Evolutionary conservation across 2,329 filamentous ascomycete species (phyloP), one percentile per base, ranked within the genome.

Genomic region (Aspergillus candidus): DNA sequence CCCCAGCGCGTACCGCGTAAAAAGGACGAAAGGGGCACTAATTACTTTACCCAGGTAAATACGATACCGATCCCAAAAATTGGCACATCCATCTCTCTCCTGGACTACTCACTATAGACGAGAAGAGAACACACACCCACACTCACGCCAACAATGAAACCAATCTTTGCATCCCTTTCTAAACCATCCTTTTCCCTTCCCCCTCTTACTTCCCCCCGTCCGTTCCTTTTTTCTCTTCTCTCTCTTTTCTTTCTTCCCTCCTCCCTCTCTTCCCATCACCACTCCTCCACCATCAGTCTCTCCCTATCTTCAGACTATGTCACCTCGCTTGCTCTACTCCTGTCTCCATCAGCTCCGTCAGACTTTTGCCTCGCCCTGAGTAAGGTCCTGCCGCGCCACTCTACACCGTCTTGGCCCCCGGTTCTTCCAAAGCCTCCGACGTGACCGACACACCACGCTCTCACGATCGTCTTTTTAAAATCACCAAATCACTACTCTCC

Each of bases 351-450:
- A 55, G 50, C 52, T 55, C 46, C 50, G 50, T 54, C 45, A 53
- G 52, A 60, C 54, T 58, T 57, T 59, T 50, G 54, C 56, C 53
- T 60, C 56, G 52, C 60, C 61, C 47, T 62, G 61, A 60, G 55
- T 61, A 41, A 56, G 35, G 49, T 44, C 48, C 45, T 39, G 44
- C 43, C 32, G 15, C 44, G 27, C 37, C 33, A 38, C 29, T 43
- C 44, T 44, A 41, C 51, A 54, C 46, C 50, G 49, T 29, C 29
- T 40, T 27, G 38, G 35, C 32, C 42, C 37, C 46, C 44, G 38
- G 41, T 42, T 40, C 36, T 48, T 35, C 40, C 41, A 34, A 41
- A 36, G 38, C 22, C 41, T 44, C 42, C 29, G 34, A 27, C 35
- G 22, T 27, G 22, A 27, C 22, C 22, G 22, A 27, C 36, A 30